Evolutionary conservation across 176 grass and related monocot species (phyloP).

Genomic region (Tillandsia leiboldiana): DNA sequence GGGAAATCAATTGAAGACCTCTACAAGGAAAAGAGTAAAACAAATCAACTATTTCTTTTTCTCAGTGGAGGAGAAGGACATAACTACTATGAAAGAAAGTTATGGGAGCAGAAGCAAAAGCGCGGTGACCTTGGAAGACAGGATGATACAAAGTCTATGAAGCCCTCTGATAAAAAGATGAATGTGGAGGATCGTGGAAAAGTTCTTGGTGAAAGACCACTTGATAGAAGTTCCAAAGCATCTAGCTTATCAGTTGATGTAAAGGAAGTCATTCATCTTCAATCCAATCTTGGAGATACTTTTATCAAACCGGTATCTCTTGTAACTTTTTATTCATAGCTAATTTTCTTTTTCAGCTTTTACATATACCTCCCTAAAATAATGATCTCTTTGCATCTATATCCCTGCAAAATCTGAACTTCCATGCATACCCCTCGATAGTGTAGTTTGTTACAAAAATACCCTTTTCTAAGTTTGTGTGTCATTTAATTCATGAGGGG

Average conservation of each 20-base stretch:
- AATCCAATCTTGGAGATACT: constrained; percentile 65
- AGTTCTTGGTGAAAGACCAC: constrained; percentile 90
- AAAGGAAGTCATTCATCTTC: constrained; percentile 57
- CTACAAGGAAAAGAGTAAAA: constrained; percentile 80
- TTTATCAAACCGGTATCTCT: constrained; percentile 66
- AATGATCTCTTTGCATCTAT: too few species aligned
- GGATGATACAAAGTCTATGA: constrained; percentile 29
- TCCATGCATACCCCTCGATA: too few species aligned
- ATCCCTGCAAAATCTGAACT: too few species aligned
- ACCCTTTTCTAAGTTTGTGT: too few species aligned
- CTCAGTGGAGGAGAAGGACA: constrained; percentile 71
- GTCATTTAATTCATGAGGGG: too few species aligned
- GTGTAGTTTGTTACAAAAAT: too few species aligned
- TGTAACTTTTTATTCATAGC: constrained; percentile 37
- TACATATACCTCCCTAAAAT: neutral
- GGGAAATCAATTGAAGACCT: constrained; percentile 95
- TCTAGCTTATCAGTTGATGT: constrained; percentile 28
- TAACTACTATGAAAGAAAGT: constrained; percentile 68
- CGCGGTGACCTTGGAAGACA: constrained; percentile 34
- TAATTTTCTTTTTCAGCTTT: neutral
- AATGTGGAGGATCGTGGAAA: constrained; percentile 76
- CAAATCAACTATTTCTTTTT: constrained; percentile 65
- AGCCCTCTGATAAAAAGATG: constrained; percentile 51
- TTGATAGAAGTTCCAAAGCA: constrained; percentile 53
- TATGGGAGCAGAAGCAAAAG: constrained; percentile 81